Base-by-base conservation (phyloP, 148 eudicot species). In the Persicaria tinctoria region DNA sequence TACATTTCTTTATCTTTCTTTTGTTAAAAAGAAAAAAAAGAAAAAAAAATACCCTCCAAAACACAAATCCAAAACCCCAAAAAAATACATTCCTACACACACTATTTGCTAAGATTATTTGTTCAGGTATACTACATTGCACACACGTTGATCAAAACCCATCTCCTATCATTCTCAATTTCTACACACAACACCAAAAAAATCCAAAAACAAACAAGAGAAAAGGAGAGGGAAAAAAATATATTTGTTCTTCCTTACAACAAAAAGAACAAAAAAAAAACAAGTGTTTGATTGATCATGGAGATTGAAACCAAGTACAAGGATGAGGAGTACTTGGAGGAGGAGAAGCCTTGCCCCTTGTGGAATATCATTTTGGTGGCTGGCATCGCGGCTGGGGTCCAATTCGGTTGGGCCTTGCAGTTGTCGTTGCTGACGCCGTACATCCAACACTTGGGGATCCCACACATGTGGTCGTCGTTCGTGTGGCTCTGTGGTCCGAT, bases 401-500 rank as follows among this genome's bases (percentile, higher is more conserved):
- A 85, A 38, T 85, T 80, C 45, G 81, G 83, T 3, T 82, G 85
- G 85, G 83, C 83, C 68, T 47, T 85, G 6, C 85, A 82, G 45
- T 71, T 84, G 0, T 84, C 87, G 0, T 54, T 84, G 14, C 20
- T 84, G 53, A 84, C 85, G 62, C 87, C 85, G 55, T 85, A 82
- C 60, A 79, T 80, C 9, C 87, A 85, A 76, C 78, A 77, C n/a
- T 8, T 85, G 4, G 87, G 81, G 62, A 82, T 82, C 48, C 81
- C 83, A 12, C 85, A 93, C 38, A 68, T 77, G 46, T 89, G 88
- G 91, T 82, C 98, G 1, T 75, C 95, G 4, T 88, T 82, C 66
- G 89, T 93, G 48, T 93, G 98, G 98, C 87, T 93, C 1, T 93
- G 95, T 46, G 97, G 98, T 47, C 98, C 98, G 27, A 84, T 91